These are phyloP conservation scores for Avena insularis DNA, from an alignment of 176 grass and related monocot species.

Conservation along the genomic window DNA sequence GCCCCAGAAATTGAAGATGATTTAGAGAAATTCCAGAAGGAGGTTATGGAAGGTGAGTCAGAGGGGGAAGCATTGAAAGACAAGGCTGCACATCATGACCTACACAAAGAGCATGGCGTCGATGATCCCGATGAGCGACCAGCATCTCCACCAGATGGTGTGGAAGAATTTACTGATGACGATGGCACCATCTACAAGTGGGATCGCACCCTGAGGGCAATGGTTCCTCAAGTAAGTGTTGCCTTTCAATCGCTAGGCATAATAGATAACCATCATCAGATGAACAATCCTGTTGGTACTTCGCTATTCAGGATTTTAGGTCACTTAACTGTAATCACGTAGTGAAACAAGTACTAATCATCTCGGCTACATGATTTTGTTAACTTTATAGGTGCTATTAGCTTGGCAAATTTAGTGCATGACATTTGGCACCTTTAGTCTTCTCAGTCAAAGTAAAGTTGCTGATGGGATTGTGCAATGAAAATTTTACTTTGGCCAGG, in stretches of 20 bases:
- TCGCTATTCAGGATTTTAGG: background rate
- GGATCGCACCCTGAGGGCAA: slow-evolving; percentile 76
- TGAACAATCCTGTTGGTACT: background rate
- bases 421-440: background rate
- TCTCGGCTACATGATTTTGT: background rate
- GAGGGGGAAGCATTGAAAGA: slow-evolving; percentile 54
- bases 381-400: slow-evolving; percentile 13
- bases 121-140: slow-evolving; percentile 61
- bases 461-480: slow-evolving; percentile 3
- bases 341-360: slow-evolving; percentile 7
- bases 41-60: slow-evolving; percentile 66
- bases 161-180: slow-evolving; percentile 97
- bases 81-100: slow-evolving; percentile 33
- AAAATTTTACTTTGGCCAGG: slow-evolving; percentile 12
- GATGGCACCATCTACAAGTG: slow-evolving; percentile 95
- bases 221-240: slow-evolving; percentile 96
- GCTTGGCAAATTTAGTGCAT: slow-evolving; percentile 26
- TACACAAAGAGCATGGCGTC: slow-evolving; percentile 28
- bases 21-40: slow-evolving; percentile 83
- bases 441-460: background rate
- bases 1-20: slow-evolving; percentile 65
- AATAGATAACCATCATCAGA: background rate
- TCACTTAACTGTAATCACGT: background rate
- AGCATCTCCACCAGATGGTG: slow-evolving; percentile 80
- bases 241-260: background rate